Evolutionary conservation across 176 grass and related monocot genomes (phyloP), one percentile per base, ranked within the genome.

Genomic region (Rhynchospora pubera): DNA sequence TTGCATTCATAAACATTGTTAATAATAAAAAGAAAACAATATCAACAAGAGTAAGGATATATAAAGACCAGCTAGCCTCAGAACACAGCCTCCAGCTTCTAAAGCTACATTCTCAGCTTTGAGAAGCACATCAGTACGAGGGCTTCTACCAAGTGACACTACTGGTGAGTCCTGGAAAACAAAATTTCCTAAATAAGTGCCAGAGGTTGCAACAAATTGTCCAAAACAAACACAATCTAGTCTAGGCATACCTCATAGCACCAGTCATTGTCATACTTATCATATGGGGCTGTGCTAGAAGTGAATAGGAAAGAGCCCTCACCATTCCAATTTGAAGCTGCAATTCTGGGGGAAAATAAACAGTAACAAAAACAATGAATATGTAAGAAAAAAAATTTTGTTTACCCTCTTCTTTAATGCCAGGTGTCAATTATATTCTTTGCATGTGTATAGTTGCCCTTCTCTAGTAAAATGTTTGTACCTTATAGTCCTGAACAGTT

Each of bases 221-320:
- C 78, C 62, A 39, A 43, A 47, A 59, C 21, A 48, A 52, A 64
- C 4, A 82, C 1, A 67, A 7, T 15, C 23, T 30, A 51, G 18
- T 19, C 7, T 58, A 82, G 18, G 53, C 67, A 42, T 32, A 98
- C 95, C 96, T 99, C 91, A 22, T 93, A 80, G 58, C 96, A 99
- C 43, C 88, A 82, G 77, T 55, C 81, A 44, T 99, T 99, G 84
- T 95, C 82, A 7, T 64, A 93, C 50, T 85, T 88, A 79, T 99
- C 92, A 89, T 90, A 94, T 9, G 87, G 72, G 78, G 89, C 91
- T 62, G 92, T 88, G 77, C 96, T 95, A 32, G 96, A 99, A 67
- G 96, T 93, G 82, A 99, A 95, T 67, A 99, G 28, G 76, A 99
- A 99, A 75, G 88, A 91, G 63, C 96, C 96, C 89, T 93, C 92